Base-by-base conservation (phyloP, 108 stramenopile genomes). In the Cylindrotheca fusiformis region DNA sequence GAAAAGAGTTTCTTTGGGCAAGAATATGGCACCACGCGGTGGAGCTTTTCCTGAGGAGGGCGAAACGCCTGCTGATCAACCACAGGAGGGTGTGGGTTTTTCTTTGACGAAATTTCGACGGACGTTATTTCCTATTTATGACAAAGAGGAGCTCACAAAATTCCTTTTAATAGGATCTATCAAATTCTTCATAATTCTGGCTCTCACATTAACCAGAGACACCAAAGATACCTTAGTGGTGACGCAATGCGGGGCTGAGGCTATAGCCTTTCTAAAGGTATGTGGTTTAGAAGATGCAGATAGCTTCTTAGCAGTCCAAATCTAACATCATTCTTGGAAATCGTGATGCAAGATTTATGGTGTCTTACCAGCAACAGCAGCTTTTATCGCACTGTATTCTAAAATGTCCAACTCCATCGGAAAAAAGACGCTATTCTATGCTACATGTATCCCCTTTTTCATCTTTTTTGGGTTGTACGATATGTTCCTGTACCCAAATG, bases 171-270 rank as follows among this genome's bases (percentile, higher is more conserved):
- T 98, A 44, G 94, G 94, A 5, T 58, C 78, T 22, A 96, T 98
- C 67, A 96, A 97, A 62, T 97, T 98, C 85, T 96, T 94, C 68
- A 89, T 97, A 24, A 92, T 98, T 50, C 74, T 98, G 66, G 95
- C 95, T 6, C 71, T 98, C 60, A 95, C 94, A 18, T 55, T 98
- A 61, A 96, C 97, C 1, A 60, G 97, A 30, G 97, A 98, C 72
- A 86, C 90, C 14, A 98, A 98, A 77, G 97, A 98, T 73, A 96
- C 97, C 4, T 77, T 98, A 48, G 87, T 98, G 18, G 96, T 98
- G 23, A 96, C 97, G 6, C 90, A 90, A 55, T 96, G 96, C 71
- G 97, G 97, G 1, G 97, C 97, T 18, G 97, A 98, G 77, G 91
- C 96, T 25, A 98, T 98, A 76, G 94, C 91, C 10, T 93, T 93